Percentiles rank a stretch among this genome's conserved stretches.
Conservation (phyloP, 495 filamentous ascomycete species). For the Penicillium maclennaniae region DNA sequence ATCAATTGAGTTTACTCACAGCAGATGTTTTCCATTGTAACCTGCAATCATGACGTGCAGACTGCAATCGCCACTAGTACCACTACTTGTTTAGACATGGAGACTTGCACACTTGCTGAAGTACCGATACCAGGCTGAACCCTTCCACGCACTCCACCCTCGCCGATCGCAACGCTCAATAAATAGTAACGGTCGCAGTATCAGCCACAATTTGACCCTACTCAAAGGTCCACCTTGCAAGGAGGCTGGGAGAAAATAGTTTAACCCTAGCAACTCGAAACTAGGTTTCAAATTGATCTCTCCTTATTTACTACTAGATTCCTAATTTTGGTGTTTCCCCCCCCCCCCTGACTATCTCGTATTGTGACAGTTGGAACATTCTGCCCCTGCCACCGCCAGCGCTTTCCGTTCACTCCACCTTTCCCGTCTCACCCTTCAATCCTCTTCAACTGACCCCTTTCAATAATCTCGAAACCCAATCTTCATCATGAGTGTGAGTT, state of each 20-base stretch:
- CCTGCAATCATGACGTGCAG: conserved; percentile 21
- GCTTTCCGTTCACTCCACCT: conserved; percentile 24
- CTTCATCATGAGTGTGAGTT: conserved; percentile 37
- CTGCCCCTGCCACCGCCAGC: conserved; percentile 15
- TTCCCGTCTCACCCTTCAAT: conserved; percentile 27
- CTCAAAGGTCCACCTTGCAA: conserved; percentile 6
- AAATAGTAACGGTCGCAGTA: conserved; percentile 15
- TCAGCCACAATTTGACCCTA: conserved; percentile 9
- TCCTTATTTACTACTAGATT: background rate
- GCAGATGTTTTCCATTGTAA: background rate
- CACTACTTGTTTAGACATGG: background rate
- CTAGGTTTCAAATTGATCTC: background rate
- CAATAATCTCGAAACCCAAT: background rate
- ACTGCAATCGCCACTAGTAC: conserved; percentile 8
- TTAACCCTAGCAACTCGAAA: background rate
- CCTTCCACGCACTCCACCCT: conserved; percentile 6
- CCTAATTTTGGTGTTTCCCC: background rate
- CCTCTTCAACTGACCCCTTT: conserved; percentile 9
- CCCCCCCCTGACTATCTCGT: conserved; percentile 15
- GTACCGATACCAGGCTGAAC: conserved; percentile 1
- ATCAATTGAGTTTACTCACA: background rate
- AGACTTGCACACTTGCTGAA: background rate
- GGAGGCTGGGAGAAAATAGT: conserved; percentile 1
- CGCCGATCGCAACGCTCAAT: conserved; percentile 8
- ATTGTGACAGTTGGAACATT: conserved; percentile 1